Evolutionary conservation across 192 early-diverging fungal species (phyloP).

Genomic region (Gigaspora rosea): DNA sequence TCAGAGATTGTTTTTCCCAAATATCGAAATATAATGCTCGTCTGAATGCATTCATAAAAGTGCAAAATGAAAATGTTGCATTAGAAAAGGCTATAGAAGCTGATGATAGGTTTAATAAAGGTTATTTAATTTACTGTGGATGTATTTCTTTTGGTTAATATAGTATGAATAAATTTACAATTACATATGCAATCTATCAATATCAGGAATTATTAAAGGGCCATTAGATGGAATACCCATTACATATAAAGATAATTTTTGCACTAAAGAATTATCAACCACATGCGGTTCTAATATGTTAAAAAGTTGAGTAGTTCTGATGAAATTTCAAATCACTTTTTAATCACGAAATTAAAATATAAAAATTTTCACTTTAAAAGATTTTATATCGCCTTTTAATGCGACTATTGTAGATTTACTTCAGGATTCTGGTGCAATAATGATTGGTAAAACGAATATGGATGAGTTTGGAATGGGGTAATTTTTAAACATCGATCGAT

Average conservation of each 20-base stretch:
- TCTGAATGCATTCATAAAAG: slow-evolving; percentile 48
- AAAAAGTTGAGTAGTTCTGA: slow-evolving; percentile 32
- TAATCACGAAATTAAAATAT: neutral
- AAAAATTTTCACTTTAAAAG: slow-evolving; percentile 36
- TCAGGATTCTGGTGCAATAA: slow-evolving; percentile 58
- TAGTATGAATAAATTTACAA: neutral
- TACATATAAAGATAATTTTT: slow-evolving; percentile 84
- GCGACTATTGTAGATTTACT: slow-evolving; percentile 73
- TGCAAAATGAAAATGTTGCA: slow-evolving; percentile 34
- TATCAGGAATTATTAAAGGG: slow-evolving; percentile 32
- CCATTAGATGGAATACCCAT: slow-evolving; percentile 68
- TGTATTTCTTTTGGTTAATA: neutral
- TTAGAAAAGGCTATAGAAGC: slow-evolving; percentile 34
- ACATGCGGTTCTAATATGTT: slow-evolving; percentile 80
- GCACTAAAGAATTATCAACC: slow-evolving; percentile 57
- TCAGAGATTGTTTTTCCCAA: slow-evolving; percentile 32
- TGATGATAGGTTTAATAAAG: slow-evolving; percentile 36
- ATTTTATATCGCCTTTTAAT: slow-evolving; percentile 68
- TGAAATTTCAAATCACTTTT: neutral
- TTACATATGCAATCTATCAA: neutral
- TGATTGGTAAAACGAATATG: slow-evolving; percentile 88
- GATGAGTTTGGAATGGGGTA: slow-evolving; percentile 99
- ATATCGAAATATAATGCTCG: slow-evolving; percentile 43
- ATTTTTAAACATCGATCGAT: neutral
- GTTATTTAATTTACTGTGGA: slow-evolving; percentile 22